Base-by-base conservation (phyloP, 768 basidiomycete species). In the Tylopilus felleus region DNA sequence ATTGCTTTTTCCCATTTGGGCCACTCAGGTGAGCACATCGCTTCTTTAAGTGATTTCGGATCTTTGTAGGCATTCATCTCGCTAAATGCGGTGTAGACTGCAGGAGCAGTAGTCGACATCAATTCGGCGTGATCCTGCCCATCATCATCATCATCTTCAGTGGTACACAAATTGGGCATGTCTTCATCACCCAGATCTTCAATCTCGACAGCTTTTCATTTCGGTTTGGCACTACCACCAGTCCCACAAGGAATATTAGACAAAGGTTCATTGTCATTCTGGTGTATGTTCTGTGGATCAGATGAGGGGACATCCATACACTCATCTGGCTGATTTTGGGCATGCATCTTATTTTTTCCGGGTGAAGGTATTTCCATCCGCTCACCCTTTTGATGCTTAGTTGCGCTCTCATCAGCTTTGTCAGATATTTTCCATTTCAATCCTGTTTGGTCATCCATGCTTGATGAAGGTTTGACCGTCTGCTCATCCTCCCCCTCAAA, bases 1-100 rank as follows among this genome's bases (percentile, higher is more conserved):
- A 59, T 46, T 0, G 53, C 60, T 5, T 40, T 49, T 13, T 39
- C 48, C 48, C 48, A 49, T 40, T 49, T 16, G 1, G 48, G 38
- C 36, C 38, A 49, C 2, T 49, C 38, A 2, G 22, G 46, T 35
- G 46, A 47, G 31, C 16, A 4, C 33, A 35, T 47, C 9, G 33
- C 46, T 10, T 47, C 46, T 23, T 35, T 47, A 5, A 47, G 46
- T 12, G 8, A 16, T 23, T 35, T 47, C 1, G 22, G 46, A 47
- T 47, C 33, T 6, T n/a, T 35, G 1, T 33, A 5, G 9, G 35
- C 19, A 1, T 31, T 46, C 13, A 13, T 46, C 25, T 46, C 45
- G 21, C 29, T 46, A 9, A 31, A 31, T 31, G 16, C 46, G 25
- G 46, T 47, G 7, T 47, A 47, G 0, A 47, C 16, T 17, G 22